A percentile compares a stretch with the other conserved stretches of the same genome.
These are phyloP conservation scores for Mytilinidion resinicola DNA, from an alignment of 495 filamentous ascomycete genomes.

Conservation along the genomic window DNA sequence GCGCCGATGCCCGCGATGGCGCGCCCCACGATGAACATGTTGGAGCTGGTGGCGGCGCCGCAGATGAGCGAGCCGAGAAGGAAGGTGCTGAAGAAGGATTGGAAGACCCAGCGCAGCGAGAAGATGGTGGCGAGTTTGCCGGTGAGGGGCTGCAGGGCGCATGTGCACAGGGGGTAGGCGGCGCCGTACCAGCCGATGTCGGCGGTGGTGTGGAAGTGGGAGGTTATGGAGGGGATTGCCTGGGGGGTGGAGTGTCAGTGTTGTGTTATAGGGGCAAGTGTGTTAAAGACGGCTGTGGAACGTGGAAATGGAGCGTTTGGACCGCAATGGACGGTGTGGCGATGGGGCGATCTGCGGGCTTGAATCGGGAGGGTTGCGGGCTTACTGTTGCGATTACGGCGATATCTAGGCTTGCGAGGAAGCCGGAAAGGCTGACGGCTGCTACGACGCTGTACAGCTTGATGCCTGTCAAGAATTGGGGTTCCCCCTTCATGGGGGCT, in stretches of 20 bases:
- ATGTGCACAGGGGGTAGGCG: conserved; percentile 65
- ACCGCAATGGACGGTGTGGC: too few relatives aligned
- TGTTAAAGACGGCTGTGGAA: too few relatives aligned
- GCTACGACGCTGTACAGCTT: neutral
- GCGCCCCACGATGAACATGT: conserved; percentile 42
- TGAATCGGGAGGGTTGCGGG: neutral
- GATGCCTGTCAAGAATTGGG: neutral
- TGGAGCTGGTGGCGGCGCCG: conserved; percentile 38
- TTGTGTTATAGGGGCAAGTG: too few relatives aligned
- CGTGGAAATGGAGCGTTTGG: too few relatives aligned
- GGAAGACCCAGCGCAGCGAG: conserved; percentile 32
- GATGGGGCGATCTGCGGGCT: neutral
- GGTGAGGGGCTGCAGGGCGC: conserved; percentile 34
- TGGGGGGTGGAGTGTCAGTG: neutral
- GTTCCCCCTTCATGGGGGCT: neutral
- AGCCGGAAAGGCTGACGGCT: neutral
- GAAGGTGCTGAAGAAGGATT: conserved; percentile 9
- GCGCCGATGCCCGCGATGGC: conserved; percentile 35
- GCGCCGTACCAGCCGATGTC: conserved; percentile 75
- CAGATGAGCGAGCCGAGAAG: conserved; percentile 41
- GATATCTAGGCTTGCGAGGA: neutral
- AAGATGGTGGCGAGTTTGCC: conserved; percentile 35
- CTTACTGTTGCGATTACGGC: neutral
- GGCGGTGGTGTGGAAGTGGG: conserved; percentile 60
- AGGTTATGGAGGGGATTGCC: conserved; percentile 74